These are phyloP conservation scores for Cladorrhinum sp. DNA, from an alignment of 2,329 filamentous ascomycete genomes.

Conservation along the genomic window DNA sequence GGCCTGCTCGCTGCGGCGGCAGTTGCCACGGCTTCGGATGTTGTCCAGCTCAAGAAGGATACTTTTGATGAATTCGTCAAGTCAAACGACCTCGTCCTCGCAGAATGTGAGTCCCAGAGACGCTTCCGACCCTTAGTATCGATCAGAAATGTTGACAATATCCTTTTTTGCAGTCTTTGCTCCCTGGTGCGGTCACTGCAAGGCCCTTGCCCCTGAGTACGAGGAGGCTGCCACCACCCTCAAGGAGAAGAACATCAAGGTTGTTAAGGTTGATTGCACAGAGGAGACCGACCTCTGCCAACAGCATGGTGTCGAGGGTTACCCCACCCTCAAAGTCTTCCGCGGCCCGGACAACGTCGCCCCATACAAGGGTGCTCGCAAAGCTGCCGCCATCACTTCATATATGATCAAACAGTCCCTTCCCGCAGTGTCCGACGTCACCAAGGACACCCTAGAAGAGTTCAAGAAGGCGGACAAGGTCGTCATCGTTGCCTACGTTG, in stretches of 20 bases:
- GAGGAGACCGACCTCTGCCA: conserved; percentile 90
- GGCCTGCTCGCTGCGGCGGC: conserved; percentile 55
- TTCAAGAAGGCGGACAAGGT: conserved; percentile 99
- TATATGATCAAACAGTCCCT: conserved; percentile 99
- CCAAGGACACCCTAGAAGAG: conserved; percentile 79
- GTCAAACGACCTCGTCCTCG: conserved; percentile 82
- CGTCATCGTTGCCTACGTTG: conserved; percentile 86
- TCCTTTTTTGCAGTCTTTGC: conserved; percentile 67
- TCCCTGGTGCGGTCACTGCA: conserved; percentile 98
- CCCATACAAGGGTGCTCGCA: conserved; percentile 85
- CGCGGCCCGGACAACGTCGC: conserved; percentile 77
- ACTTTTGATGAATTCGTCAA: conserved; percentile 85
- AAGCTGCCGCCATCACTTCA: conserved; percentile 71
- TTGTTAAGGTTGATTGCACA: conserved; percentile 92
- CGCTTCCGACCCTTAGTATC: not conserved
- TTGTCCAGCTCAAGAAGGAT: conserved; percentile 78
- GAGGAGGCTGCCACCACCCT: conserved; percentile 80
- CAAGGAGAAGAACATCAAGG: conserved; percentile 82
- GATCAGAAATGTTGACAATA: conserved; percentile 11
- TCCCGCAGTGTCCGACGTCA: conserved; percentile 82
- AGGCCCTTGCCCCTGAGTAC: conserved; percentile 91
- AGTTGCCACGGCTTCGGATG: conserved; percentile 71
- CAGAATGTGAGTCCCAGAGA: conserved; percentile 69
- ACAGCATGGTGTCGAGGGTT: conserved; percentile 87
- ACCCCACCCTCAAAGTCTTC: conserved; percentile 99